These are phyloP conservation scores for Sclerospora graminicola DNA, from an alignment of 352 stramenopile species.

Conservation along the genomic window DNA sequence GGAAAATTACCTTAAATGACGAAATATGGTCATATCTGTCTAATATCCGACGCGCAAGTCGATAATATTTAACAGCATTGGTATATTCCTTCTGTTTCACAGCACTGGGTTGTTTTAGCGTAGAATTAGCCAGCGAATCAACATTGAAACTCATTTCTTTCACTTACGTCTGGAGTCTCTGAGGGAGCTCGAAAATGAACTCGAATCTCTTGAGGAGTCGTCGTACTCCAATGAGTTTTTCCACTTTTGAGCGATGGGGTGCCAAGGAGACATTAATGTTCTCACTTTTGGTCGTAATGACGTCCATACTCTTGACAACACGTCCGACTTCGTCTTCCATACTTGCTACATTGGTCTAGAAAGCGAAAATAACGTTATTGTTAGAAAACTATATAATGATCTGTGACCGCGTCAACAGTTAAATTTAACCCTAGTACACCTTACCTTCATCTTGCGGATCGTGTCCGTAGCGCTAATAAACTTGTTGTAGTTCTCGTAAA, in stretches of 20 bases:
- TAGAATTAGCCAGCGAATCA: no score
- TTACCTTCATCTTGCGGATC: slow-evolving; percentile 92
- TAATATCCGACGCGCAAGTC: slow-evolving; percentile 78
- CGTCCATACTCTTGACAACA: slow-evolving; percentile 83
- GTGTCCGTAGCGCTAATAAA: slow-evolving; percentile 99
- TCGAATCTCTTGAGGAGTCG: slow-evolving; percentile 94
- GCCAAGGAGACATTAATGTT: slow-evolving; percentile 85
- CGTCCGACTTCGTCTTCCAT: slow-evolving; percentile 87
- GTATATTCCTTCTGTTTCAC: slow-evolving; percentile 84
- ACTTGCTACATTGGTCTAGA: slow-evolving; percentile 80
- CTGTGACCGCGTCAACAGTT: no score
- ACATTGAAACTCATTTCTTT: neutral
- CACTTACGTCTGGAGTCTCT: slow-evolving; percentile 61
- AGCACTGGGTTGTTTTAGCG: slow-evolving; percentile 17
- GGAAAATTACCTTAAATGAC: slow-evolving; percentile 60
- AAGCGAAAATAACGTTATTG: neutral
- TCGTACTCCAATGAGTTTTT: slow-evolving; percentile 95
- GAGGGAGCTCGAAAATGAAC: slow-evolving; percentile 95
- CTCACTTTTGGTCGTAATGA: slow-evolving; percentile 78
- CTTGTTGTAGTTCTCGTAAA: slow-evolving; percentile 99
- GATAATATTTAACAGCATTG: slow-evolving; percentile 83
- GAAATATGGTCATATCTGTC: slow-evolving; percentile 83
- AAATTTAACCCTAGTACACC: no score
- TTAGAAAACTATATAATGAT: neutral
- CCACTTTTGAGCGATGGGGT: slow-evolving; percentile 82